These are phyloP conservation scores for Purshia tridentata DNA, from an alignment of 306 rosid genomes.

Conservation along the genomic window DNA sequence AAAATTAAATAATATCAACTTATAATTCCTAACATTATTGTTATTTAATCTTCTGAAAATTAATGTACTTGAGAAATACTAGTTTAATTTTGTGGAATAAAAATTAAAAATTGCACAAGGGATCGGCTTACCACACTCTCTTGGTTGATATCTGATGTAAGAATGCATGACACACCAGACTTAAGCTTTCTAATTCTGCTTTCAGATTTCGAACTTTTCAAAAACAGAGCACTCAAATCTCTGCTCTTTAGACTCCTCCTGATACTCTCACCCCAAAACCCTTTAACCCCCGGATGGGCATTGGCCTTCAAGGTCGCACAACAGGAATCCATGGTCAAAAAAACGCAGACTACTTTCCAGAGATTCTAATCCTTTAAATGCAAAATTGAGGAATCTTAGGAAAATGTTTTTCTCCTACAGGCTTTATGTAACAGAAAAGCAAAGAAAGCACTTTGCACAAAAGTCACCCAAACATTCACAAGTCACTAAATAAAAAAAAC, in stretches of 20 bases:
- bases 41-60: too few species aligned
- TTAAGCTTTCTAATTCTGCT: conserved; percentile 29
- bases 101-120: not conserved
- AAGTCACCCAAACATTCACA: conserved; percentile 12
- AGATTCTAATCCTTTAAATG: conserved; percentile 1
- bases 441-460: conserved; percentile 12
- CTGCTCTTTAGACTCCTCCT: conserved; percentile 33
- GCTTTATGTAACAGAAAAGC: conserved; percentile 7
- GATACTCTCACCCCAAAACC: conserved; percentile 54
- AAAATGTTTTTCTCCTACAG: not conserved
- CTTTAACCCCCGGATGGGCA: conserved; percentile 23
- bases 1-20: too few species aligned
- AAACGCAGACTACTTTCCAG: not conserved
- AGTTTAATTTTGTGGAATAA: not conserved
- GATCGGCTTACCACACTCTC: conserved; percentile 43
- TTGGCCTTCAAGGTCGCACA: conserved; percentile 42
- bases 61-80: too few species aligned
- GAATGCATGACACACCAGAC: conserved; percentile 36
- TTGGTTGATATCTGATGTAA: conserved; percentile 48
- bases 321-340: conserved; percentile 47
- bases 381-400: conserved; percentile 14
- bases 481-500: not conserved
- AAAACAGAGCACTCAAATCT: conserved; percentile 29
- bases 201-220: conserved; percentile 32
- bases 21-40: too few species aligned